phyloP scores from a whole-genome alignment of 164 flowering plant genomes.

The Liquidambar formosana region DNA sequence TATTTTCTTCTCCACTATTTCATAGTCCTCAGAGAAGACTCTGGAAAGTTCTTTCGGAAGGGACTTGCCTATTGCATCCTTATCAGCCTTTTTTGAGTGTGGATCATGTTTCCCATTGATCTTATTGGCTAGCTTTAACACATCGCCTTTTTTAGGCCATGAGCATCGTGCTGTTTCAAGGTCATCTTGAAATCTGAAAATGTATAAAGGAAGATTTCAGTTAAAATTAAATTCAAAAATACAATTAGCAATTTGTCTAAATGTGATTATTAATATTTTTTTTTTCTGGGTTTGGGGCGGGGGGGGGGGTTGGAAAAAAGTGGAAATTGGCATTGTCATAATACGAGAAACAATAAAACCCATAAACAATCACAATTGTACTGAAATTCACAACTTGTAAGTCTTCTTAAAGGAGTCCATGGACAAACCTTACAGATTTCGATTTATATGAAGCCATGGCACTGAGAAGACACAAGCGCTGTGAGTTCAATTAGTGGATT shows the following conservation, averaged over 20 bases:
- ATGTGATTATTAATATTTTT: no score
- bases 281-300: no score
- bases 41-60: conserved; percentile 31
- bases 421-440: conserved; percentile 44
- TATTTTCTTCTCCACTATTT: conserved; percentile 24
- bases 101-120: neutral
- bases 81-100: conserved; percentile 7
- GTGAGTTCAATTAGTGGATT: conserved; percentile 9
- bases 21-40: conserved; percentile 50
- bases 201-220: neutral
- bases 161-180: neutral
- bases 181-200: conserved; percentile 20
- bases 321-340: no score
- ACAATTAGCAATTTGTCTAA: neutral
- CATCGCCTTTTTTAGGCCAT: neutral
- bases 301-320: no score
- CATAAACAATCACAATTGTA: neutral
- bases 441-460: conserved; percentile 41
- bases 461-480: neutral
- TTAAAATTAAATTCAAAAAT: neutral
- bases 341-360: neutral
- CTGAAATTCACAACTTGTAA: neutral
- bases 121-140: neutral
- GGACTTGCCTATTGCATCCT: neutral
- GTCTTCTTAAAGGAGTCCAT: neutral